These are phyloP conservation scores for Xylaria cubensis DNA, from an alignment of 495 filamentous ascomycete species.

Conservation along the genomic window DNA sequence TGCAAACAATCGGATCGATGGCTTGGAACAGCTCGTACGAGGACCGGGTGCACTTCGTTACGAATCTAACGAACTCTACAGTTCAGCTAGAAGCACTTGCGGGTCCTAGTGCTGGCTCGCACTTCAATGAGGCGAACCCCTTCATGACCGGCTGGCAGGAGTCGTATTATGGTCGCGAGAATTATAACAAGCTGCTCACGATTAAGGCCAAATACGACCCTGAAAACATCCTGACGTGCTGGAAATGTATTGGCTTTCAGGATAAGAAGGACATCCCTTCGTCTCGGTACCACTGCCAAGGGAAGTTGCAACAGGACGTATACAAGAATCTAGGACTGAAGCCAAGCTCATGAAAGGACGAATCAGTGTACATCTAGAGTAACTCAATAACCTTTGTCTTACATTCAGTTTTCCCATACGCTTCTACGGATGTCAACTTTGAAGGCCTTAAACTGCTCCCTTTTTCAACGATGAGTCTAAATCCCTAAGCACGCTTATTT, in stretches of 20 bases:
- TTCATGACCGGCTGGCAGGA: constrained; percentile 53
- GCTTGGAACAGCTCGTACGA: constrained; percentile 46
- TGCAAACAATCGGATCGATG: constrained; percentile 45
- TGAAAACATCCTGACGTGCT: constrained; percentile 51
- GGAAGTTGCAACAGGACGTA: constrained; percentile 36
- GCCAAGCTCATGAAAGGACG: constrained; percentile 11
- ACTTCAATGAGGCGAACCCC: constrained; percentile 57
- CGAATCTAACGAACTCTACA: constrained; percentile 50
- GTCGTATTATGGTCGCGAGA: constrained; percentile 56
- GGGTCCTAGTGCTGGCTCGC: constrained; percentile 50
- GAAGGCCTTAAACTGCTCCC: not conserved
- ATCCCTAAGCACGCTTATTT: not conserved
- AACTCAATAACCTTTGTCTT: too few relatives aligned
- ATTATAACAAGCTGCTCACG: constrained; percentile 46
- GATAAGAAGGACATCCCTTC: constrained; percentile 33
- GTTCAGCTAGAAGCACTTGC: constrained; percentile 54
- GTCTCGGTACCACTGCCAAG: constrained; percentile 36
- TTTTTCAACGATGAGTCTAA: not conserved
- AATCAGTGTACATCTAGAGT: not conserved
- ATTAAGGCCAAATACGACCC: constrained; percentile 59
- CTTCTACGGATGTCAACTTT: not conserved
- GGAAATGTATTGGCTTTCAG: constrained; percentile 56
- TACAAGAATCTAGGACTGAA: constrained; percentile 20
- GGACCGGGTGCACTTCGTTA: constrained; percentile 42
- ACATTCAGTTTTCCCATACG: not conserved